Evolutionary conservation across 306 rosid genomes (phyloP).

Genomic region (Cicer arietinum): DNA sequence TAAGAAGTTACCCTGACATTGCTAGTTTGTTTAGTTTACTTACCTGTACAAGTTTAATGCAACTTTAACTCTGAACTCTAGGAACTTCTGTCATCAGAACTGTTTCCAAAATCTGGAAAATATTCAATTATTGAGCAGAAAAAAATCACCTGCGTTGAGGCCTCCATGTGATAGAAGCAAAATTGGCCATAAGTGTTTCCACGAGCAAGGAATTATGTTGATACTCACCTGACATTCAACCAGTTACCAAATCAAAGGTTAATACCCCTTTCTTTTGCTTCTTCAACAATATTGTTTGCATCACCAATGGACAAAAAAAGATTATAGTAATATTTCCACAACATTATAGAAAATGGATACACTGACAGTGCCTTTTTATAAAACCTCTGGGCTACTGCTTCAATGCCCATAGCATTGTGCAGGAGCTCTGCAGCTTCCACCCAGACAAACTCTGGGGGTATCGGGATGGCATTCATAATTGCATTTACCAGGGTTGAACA

Average conservation of each 20-base stretch:
- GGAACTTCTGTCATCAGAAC: constrained; percentile 32
- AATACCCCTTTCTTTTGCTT: constrained; percentile 77
- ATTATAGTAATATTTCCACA: constrained; percentile 68
- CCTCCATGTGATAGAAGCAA: constrained; percentile 38
- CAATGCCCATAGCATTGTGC: constrained; percentile 57
- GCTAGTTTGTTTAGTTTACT: constrained; percentile 35
- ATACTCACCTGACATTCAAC: constrained; percentile 39
- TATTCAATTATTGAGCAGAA: background rate
- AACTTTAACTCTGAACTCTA: background rate
- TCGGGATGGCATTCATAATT: constrained; percentile 71
- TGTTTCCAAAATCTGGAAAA: constrained; percentile 31
- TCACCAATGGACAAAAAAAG: constrained; percentile 52
- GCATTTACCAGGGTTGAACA: constrained; percentile 75
- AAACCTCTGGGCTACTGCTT: constrained; percentile 65
- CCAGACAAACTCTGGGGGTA: constrained; percentile 87
- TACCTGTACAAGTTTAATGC: constrained; percentile 43
- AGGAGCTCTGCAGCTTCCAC: constrained; percentile 75
- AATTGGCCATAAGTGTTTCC: constrained; percentile 39
- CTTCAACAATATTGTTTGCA: constrained; percentile 55
- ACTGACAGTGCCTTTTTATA: constrained; percentile 68
- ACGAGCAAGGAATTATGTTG: constrained; percentile 15
- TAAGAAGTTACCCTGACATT: constrained; percentile 24
- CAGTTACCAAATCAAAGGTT: constrained; percentile 50
- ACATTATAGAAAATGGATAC: constrained; percentile 75
- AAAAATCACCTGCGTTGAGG: constrained; percentile 36